phyloP scores from a whole-genome alignment of 2,329 filamentous ascomycete genomes.

The Ophiosphaerella herpotricha region DNA sequence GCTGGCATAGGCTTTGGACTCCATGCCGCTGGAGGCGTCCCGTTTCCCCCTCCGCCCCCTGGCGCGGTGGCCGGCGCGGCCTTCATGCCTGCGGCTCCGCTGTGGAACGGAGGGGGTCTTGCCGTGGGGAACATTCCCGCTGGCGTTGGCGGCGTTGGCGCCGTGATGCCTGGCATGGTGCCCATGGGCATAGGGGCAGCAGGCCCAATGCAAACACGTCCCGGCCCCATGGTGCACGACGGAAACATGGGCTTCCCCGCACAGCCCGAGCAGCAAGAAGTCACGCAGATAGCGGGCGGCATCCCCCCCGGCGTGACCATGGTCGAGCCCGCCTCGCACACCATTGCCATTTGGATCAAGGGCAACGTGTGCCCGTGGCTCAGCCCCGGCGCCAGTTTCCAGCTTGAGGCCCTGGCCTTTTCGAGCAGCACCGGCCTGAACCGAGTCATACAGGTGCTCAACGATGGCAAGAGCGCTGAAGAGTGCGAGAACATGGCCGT shows the following conservation, averaged over 20 bases:
- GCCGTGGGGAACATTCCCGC: slow-evolving; percentile 29
- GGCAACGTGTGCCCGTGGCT: slow-evolving; percentile 37
- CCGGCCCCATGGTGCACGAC: slow-evolving; percentile 28
- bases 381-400: slow-evolving; percentile 27
- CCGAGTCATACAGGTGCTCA: slow-evolving; percentile 35
- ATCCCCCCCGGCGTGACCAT: slow-evolving; percentile 32
- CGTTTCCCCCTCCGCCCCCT: slow-evolving; percentile 32
- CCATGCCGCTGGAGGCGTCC: slow-evolving; percentile 20
- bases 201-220: slow-evolving; percentile 19
- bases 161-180: slow-evolving; percentile 6
- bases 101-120: slow-evolving; percentile 28
- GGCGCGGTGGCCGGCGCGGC: slow-evolving; percentile 24
- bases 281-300: slow-evolving; percentile 31
- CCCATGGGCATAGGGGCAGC: slow-evolving; percentile 14
- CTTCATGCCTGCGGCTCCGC: slow-evolving; percentile 29
- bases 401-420: slow-evolving; percentile 31
- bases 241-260: slow-evolving; percentile 22
- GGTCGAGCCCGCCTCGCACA: slow-evolving; percentile 30
- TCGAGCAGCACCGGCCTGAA: slow-evolving; percentile 32
- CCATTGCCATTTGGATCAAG: slow-evolving; percentile 34
- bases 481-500: slow-evolving; percentile 37
- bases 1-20: slow-evolving; percentile 33
- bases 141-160: slow-evolving; percentile 6
- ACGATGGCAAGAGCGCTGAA: slow-evolving; percentile 18
- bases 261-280: slow-evolving; percentile 30